Evolutionary conservation across 2,329 filamentous ascomycete species (phyloP), one percentile per base, ranked within the genome.

Genomic region (Orbilia javanica): DNA sequence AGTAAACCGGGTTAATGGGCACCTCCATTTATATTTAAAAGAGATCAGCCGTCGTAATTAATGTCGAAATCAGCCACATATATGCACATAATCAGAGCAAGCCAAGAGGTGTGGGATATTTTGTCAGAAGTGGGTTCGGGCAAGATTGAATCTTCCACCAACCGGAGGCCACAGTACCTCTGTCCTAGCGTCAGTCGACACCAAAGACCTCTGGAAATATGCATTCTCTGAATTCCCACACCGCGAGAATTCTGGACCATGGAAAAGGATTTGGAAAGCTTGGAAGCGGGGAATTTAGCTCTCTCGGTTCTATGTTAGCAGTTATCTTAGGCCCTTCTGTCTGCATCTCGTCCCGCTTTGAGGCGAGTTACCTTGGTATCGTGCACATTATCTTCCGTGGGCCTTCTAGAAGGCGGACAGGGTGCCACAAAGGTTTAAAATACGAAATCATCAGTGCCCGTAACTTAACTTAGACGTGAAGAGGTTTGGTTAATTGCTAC

Each of bases 81-180:
- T 20, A 57, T 60, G 36, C 29, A 67, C 27, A 66, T 50, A 29
- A 44, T 36, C 50, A 60, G 25, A 20, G 27, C 13, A 34, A 52
- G 69, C 69, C 60, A 53, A 73, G 48, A 62, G 42, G 10, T 64
- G 20, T 72, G 48, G 48, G 31, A 53, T 39, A 42, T 25, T 60
- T 42, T 20, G 55, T 60, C 55, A 42, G n/a, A 60, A 25, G 55
- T 60, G 55, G 55, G n/a, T 60, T 60, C 55, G 20, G 55, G 20
- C 55, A 60, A n/a, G 34, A 62, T 39, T 42, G 34, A 74, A 76
- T 76, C 39, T 77, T 77, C 72, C 72, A 77, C 72, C 72, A 77
- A 77, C 72, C 65, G 48, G 65, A 77, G 46, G 13, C 46, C 46
- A 55, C 31, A 20, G 22, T 29, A 31, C 31, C 60, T 18, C 22